Evolutionary conservation across 2,329 filamentous ascomycete species (phyloP).

Genomic region (Aspergillus ruber): DNA sequence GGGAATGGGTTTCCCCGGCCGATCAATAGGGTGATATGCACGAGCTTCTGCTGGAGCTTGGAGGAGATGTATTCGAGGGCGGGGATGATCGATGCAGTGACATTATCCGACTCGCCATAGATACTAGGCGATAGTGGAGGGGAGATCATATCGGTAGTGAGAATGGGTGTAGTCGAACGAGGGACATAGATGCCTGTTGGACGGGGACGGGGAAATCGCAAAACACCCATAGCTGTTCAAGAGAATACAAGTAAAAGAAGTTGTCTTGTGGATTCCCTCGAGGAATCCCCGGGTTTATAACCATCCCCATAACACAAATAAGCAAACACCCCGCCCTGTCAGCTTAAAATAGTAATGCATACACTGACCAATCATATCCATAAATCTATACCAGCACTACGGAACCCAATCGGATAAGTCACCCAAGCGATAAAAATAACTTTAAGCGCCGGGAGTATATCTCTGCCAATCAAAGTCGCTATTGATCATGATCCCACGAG

Average conservation of each 20-base stretch:
- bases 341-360: conserved; percentile 3
- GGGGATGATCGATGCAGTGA: conserved; percentile 30
- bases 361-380: conserved; percentile 1
- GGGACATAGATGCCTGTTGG: conserved; percentile 31
- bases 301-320: not conserved
- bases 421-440: conserved; percentile 3
- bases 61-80: conserved; percentile 37
- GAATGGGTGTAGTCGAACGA: conserved; percentile 25
- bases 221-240: conserved; percentile 25
- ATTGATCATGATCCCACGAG: no score
- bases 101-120: conserved; percentile 31
- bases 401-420: conserved; percentile 8
- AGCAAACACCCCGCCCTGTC: no score
- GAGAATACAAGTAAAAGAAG: not conserved
- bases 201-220: conserved; percentile 31
- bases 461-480: not conserved
- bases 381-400: not conserved
- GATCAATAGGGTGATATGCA: conserved; percentile 37
- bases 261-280: not conserved
- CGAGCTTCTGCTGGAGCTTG: conserved; percentile 33
- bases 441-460: conserved; percentile 10
- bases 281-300: not conserved
- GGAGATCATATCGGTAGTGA: conserved; percentile 38
- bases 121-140: conserved; percentile 34
- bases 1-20: conserved; percentile 35